These are phyloP conservation scores for Cicer chorassanicum DNA, from an alignment of 306 rosid genomes.

Conservation along the genomic window DNA sequence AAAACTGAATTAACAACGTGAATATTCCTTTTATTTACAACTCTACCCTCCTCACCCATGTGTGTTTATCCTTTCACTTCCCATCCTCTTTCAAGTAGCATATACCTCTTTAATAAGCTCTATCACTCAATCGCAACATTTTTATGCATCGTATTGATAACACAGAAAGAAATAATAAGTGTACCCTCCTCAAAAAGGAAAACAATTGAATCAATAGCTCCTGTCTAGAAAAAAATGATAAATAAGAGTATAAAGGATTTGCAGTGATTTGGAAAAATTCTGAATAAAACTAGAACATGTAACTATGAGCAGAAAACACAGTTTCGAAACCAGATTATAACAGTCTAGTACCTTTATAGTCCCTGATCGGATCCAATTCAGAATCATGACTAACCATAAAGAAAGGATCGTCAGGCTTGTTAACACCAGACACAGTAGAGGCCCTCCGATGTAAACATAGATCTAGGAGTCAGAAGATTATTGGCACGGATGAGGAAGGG, in stretches of 20 bases:
- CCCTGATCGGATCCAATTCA: slow-evolving; percentile 41
- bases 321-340: slow-evolving; percentile 24
- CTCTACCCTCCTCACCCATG: slow-evolving; percentile 24
- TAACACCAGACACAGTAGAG: slow-evolving; percentile 42
- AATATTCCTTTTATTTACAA: slow-evolving; percentile 1
- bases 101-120: slow-evolving; percentile 8
- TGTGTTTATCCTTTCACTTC: slow-evolving; percentile 1
- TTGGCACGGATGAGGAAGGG: slow-evolving; percentile 31
- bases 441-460: slow-evolving; percentile 42
- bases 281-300: slow-evolving; percentile 4
- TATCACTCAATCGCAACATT: slow-evolving; percentile 24
- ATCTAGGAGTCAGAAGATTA: slow-evolving; percentile 39
- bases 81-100: neutral
- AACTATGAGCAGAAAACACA: slow-evolving; percentile 21
- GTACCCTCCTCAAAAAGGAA: slow-evolving; percentile 18
- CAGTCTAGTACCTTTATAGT: slow-evolving; percentile 46
- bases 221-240: slow-evolving; percentile 23
- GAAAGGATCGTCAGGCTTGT: slow-evolving; percentile 28
- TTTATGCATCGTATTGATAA: neutral
- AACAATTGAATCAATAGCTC: slow-evolving; percentile 23
- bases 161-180: neutral
- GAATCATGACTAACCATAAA: slow-evolving; percentile 42
- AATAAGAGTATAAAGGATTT: neutral
- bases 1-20: neutral
- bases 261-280: slow-evolving; percentile 20